Conservation (phyloP, 768 basidiomycete genomes). For the Russula vinacea region DNA sequence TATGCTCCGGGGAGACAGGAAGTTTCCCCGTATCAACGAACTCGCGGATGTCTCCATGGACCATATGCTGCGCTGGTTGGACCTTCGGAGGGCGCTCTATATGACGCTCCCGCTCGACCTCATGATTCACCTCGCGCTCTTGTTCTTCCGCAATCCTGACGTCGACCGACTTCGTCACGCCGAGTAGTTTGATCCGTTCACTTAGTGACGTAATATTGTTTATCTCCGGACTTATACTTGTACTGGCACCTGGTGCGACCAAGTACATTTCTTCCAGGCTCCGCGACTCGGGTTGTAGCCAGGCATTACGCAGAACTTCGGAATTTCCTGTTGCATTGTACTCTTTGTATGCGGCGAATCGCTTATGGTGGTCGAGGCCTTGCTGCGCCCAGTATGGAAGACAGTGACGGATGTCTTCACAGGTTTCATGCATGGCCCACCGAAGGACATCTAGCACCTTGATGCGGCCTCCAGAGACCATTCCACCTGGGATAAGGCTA, state of each 20-base stretch:
- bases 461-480: not conserved
- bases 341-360: not conserved
- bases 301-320: not conserved
- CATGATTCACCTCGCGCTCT: conserved; percentile 24
- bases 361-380: conserved; percentile 1
- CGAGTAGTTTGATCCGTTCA: not conserved
- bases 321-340: not conserved
- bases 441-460: not conserved
- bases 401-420: not conserved
- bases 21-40: conserved; percentile 20
- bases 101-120: conserved; percentile 22
- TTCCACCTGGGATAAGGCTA: not conserved
- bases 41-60: conserved; percentile 16
- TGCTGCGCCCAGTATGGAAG: conserved; percentile 1
- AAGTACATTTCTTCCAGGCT: not conserved
- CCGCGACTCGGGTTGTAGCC: not conserved
- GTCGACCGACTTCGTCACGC: not conserved
- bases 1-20: not conserved
- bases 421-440: not conserved
- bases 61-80: conserved; percentile 6
- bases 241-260: not conserved
- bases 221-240: not conserved
- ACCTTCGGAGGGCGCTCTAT: conserved; percentile 15
- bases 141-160: conserved; percentile 1
- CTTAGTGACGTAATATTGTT: not conserved